Conservation (phyloP, 306 rosid genomes). For the Citrullus mucosospermus region DNA sequence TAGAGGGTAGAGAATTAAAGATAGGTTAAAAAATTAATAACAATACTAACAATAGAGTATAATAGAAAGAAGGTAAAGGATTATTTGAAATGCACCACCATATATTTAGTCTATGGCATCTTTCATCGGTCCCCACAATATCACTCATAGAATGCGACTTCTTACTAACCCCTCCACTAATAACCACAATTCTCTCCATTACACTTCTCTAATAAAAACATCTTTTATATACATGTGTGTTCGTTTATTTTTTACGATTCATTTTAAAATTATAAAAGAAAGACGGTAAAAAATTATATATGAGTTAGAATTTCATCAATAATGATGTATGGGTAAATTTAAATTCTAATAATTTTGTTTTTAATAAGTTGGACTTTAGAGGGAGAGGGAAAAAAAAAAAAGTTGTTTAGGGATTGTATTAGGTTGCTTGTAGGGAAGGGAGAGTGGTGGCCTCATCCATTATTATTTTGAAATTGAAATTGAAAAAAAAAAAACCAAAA, state of each 20-base stretch:
- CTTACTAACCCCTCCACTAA: constrained; percentile 19
- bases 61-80: not conserved
- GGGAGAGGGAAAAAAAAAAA: too few relatives aligned
- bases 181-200: not conserved
- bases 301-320: not conserved
- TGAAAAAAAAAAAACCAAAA: not conserved
- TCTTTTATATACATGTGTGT: not conserved
- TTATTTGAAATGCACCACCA: not conserved
- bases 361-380: not conserved
- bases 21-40: not conserved
- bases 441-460: constrained; percentile 9
- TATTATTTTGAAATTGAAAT: not conserved
- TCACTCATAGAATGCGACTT: constrained; percentile 11
- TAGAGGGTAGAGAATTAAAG: not conserved
- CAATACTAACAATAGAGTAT: not conserved
- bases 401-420: not conserved
- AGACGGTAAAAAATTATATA: too few relatives aligned
- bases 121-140: constrained; percentile 1
- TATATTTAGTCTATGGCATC: not conserved
- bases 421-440: constrained; percentile 3
- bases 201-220: not conserved
- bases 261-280: not conserved
- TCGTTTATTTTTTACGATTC: not conserved
- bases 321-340: not conserved
- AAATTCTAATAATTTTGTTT: not conserved